These are phyloP conservation scores for Candida ortonii DNA, from an alignment of 805 yeast genomes.

Conservation along the genomic window DNA sequence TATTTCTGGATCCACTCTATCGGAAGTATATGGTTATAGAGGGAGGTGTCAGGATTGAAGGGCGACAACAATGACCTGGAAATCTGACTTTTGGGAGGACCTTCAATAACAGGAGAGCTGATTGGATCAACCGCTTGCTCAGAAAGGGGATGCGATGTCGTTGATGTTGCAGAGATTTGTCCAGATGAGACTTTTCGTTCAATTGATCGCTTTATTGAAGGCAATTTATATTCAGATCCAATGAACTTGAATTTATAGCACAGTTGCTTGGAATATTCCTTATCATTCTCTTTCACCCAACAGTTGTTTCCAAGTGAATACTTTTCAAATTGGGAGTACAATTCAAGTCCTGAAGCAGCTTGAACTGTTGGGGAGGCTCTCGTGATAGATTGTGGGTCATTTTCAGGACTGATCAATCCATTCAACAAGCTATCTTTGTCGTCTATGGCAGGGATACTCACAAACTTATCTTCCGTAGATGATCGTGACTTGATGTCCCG, in stretches of 20 bases:
- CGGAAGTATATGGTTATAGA: slow-evolving; percentile 42
- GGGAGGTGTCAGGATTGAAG: slow-evolving; percentile 37
- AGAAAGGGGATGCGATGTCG: too few relatives aligned
- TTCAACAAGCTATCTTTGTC: slow-evolving; percentile 12
- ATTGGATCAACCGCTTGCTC: too few relatives aligned
- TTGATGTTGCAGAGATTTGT: too few relatives aligned
- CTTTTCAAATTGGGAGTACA: slow-evolving; percentile 30
- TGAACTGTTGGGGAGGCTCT: slow-evolving; percentile 24
- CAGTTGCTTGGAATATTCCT: slow-evolving; percentile 15
- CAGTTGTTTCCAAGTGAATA: slow-evolving; percentile 25
- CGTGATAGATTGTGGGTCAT: slow-evolving; percentile 10
- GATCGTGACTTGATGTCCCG: background rate
- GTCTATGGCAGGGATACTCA: slow-evolving; percentile 2
- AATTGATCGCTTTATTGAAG: too few relatives aligned
- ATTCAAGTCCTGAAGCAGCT: slow-evolving; percentile 30
- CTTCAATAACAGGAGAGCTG: background rate
- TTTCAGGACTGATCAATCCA: slow-evolving; percentile 3
- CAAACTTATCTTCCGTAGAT: slow-evolving; percentile 12
- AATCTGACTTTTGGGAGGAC: background rate
- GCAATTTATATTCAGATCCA: slow-evolving; percentile 26
- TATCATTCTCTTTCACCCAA: slow-evolving; percentile 18
- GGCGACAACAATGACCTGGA: slow-evolving; percentile 41
- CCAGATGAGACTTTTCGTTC: too few relatives aligned
- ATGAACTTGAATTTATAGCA: slow-evolving; percentile 34
- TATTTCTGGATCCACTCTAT: slow-evolving; percentile 55